Evolutionary conservation across 1,139 yeast genomes (phyloP).

Genomic region (Sugiyamaella novakii): DNA sequence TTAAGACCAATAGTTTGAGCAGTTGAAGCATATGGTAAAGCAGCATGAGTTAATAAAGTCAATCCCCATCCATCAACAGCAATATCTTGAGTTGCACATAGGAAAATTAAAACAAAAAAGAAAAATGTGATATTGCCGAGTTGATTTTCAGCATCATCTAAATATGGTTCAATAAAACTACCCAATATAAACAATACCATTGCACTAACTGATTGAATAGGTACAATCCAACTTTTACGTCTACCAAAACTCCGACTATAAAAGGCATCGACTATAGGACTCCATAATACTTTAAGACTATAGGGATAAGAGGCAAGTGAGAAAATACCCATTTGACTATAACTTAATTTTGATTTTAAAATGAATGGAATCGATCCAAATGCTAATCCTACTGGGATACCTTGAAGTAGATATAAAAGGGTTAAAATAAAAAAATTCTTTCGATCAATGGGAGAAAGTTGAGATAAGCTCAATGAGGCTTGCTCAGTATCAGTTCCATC

Average conservation of each 20-base stretch:
- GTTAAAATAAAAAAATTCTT: constrained; percentile 75
- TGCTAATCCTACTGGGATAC: constrained; percentile 93
- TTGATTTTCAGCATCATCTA: constrained; percentile 59
- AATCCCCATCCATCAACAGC: constrained; percentile 99
- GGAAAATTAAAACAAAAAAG: constrained; percentile 75
- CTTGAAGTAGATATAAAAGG: constrained; percentile 78
- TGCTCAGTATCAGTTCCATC: constrained; percentile 5
- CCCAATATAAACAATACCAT: constrained; percentile 68
- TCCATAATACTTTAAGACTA: constrained; percentile 88
- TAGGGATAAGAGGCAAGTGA: constrained; percentile 94
- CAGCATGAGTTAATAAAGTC: constrained; percentile 75
- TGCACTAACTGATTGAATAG: constrained; percentile 81
- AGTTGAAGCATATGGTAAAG: constrained; percentile 91
- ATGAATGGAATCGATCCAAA: constrained; percentile 96
- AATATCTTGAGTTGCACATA: constrained; percentile 97
- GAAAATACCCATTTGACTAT: constrained; percentile 87
- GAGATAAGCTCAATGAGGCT: constrained; percentile 25
- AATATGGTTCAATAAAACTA: constrained; percentile 50
- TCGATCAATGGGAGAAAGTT: constrained; percentile 38
- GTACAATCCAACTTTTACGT: constrained; percentile 92
- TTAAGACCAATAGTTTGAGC: constrained; percentile 96
- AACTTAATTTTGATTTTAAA: constrained; percentile 77
- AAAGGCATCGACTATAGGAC: constrained; percentile 91
- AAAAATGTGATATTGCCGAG: constrained; percentile 57
- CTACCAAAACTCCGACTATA: constrained; percentile 72